Percentiles rank a stretch among this genome's conserved stretches.
Evolutionary conservation across 1,139 yeast genomes (phyloP).

Genomic region (Kazachstania sp.): DNA sequence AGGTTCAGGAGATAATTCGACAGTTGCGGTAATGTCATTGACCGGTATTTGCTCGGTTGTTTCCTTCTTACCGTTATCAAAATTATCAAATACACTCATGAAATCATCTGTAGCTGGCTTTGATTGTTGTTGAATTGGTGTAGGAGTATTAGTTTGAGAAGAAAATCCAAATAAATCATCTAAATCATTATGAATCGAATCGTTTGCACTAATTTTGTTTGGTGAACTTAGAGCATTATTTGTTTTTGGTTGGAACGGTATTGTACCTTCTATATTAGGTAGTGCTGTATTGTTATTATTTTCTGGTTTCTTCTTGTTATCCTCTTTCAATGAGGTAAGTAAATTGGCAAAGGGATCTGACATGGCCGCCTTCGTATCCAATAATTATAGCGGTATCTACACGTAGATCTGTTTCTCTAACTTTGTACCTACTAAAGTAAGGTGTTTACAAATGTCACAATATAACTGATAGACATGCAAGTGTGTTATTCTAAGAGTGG

Average conservation of each 20-base stretch:
- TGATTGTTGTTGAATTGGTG: neutral
- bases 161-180: slow-evolving; percentile 13
- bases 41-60: neutral
- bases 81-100: slow-evolving; percentile 11
- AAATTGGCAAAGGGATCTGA: slow-evolving; percentile 41
- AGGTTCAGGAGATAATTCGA: neutral
- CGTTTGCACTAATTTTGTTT: neutral
- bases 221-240: neutral
- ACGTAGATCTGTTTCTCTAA: too few relatives aligned
- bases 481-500: too few relatives aligned
- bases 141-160: neutral
- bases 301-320: neutral
- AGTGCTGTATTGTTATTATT: neutral
- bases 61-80: slow-evolving; percentile 3
- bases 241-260: too few relatives aligned
- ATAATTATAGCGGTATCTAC: too few relatives aligned
- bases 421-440: too few relatives aligned
- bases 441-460: too few relatives aligned
- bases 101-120: slow-evolving; percentile 5
- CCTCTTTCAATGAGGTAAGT: slow-evolving; percentile 29
- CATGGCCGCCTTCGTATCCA: too few relatives aligned
- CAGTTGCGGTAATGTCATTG: neutral
- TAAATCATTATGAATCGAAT: slow-evolving; percentile 12
- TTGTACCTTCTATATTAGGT: too few relatives aligned
- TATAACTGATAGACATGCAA: too few relatives aligned